Evolutionary conservation across 805 yeast species (phyloP).

Genomic region (Candida vartiovaarae): DNA sequence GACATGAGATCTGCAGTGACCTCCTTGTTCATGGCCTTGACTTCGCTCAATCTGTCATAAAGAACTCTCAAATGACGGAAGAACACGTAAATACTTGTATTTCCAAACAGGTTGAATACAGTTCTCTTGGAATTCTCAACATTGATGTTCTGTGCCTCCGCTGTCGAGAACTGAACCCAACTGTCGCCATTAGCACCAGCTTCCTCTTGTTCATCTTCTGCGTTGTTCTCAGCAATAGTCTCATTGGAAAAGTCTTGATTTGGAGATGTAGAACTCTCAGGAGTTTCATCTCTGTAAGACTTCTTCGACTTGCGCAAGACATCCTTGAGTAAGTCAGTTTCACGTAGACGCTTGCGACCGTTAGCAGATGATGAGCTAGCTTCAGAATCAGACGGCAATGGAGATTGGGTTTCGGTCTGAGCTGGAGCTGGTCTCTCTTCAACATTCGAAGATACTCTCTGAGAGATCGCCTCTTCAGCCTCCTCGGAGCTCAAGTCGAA

Average conservation of each 20-base stretch:
- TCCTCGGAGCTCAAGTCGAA: conserved; percentile 51
- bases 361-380: conserved; percentile 4
- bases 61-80: conserved; percentile 79
- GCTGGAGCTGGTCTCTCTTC: not conserved
- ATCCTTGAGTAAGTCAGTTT: conserved; percentile 50
- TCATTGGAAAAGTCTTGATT: conserved; percentile 11
- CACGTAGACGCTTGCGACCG: conserved; percentile 34
- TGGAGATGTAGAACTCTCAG: conserved; percentile 21
- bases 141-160: conserved; percentile 21
- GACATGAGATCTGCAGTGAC: conserved; percentile 67
- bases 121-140: conserved; percentile 34
- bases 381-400: conserved; percentile 13
- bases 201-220: conserved; percentile 21
- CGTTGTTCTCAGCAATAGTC: conserved; percentile 20
- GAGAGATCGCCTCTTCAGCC: conserved; percentile 34
- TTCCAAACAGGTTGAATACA: conserved; percentile 74
- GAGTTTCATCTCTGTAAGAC: conserved; percentile 21
- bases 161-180: conserved; percentile 20
- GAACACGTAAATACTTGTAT: conserved; percentile 82
- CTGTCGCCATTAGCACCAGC: conserved; percentile 19
- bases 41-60: conserved; percentile 72
- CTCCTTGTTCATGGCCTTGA: conserved; percentile 61
- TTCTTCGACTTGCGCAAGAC: conserved; percentile 48
- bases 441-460: conserved; percentile 22
- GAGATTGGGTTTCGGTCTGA: not conserved